These are phyloP conservation scores for Amphicarpaea edgeworthii DNA, from an alignment of 306 rosid species.

Conservation along the genomic window DNA sequence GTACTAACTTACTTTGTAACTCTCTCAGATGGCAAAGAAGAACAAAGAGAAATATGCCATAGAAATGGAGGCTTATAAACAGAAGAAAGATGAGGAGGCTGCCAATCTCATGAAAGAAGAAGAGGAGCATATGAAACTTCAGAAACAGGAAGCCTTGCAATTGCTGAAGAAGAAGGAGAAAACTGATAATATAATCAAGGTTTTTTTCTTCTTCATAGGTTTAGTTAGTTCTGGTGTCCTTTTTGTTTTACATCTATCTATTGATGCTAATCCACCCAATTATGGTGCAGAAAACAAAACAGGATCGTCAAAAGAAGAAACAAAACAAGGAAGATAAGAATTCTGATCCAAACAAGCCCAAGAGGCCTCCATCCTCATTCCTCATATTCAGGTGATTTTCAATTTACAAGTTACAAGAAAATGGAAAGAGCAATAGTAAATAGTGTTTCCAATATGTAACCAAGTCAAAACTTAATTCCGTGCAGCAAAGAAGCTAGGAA, in stretches of 20 bases:
- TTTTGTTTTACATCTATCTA: not conserved
- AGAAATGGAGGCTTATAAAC: constrained; percentile 85
- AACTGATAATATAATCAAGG: constrained; percentile 84
- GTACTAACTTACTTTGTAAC: not conserved
- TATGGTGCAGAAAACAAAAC: constrained; percentile 67
- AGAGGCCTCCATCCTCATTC: constrained; percentile 85
- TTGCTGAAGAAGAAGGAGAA: constrained; percentile 93
- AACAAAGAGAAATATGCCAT: constrained; percentile 73
- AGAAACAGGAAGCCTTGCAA: constrained; percentile 85
- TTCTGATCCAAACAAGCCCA: constrained; percentile 87
- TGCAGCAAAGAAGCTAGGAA: constrained; percentile 84
- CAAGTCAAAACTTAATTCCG: not conserved
- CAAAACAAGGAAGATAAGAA: constrained; percentile 64
- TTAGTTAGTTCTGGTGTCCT: not conserved
- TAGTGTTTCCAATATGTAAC: not conserved
- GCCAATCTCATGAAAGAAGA: constrained; percentile 69
- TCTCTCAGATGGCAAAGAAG: constrained; percentile 72
- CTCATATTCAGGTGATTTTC: constrained; percentile 64
- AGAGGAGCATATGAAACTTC: constrained; percentile 82
- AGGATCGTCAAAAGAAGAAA: constrained; percentile 72
- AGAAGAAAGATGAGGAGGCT: constrained; percentile 78
- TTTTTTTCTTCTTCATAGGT: not conserved
- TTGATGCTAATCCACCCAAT: constrained; percentile 22
- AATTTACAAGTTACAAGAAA: not conserved
- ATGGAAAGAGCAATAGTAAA: not conserved